Evolutionary conservation across 2,329 filamentous ascomycete species (phyloP).

Genomic region (Neofusicoccum sp.): DNA sequence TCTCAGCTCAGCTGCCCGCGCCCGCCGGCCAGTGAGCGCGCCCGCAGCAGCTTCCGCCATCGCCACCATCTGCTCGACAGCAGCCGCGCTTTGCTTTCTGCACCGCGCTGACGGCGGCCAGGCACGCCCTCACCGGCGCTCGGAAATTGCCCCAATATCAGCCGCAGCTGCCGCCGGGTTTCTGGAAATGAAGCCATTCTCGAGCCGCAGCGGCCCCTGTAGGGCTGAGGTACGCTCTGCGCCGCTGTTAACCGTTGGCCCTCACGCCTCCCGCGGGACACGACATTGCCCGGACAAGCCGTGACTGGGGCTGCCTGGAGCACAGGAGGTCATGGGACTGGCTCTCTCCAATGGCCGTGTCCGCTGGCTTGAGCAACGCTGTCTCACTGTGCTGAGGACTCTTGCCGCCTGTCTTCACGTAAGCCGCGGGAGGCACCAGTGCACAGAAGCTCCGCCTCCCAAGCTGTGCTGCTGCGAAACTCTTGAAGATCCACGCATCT

Average conservation of each 20-base stretch:
- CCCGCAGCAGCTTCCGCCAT: neutral
- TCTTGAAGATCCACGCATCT: neutral
- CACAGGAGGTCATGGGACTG: conserved; percentile 5
- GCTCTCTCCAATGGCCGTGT: neutral
- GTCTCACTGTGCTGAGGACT: neutral
- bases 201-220: conserved; percentile 6
- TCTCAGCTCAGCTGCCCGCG: neutral
- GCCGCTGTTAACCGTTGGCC: too few relatives aligned
- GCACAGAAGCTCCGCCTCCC: neutral
- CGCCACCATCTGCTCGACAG: neutral
- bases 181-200: neutral
- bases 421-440: neutral
- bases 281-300: neutral
- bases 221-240: too few relatives aligned
- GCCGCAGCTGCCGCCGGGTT: neutral
- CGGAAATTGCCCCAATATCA: conserved; percentile 7
- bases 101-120: neutral
- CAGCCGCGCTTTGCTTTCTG: neutral
- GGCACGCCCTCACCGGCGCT: neutral
- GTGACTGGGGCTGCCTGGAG: neutral
- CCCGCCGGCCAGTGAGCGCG: neutral
- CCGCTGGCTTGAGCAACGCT: neutral
- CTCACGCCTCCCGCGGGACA: neutral
- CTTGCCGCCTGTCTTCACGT: neutral
- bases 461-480: neutral